Evolutionary conservation across 2,329 filamentous ascomycete genomes (phyloP).

Genomic region (Trichoderma cornu-damae): DNA sequence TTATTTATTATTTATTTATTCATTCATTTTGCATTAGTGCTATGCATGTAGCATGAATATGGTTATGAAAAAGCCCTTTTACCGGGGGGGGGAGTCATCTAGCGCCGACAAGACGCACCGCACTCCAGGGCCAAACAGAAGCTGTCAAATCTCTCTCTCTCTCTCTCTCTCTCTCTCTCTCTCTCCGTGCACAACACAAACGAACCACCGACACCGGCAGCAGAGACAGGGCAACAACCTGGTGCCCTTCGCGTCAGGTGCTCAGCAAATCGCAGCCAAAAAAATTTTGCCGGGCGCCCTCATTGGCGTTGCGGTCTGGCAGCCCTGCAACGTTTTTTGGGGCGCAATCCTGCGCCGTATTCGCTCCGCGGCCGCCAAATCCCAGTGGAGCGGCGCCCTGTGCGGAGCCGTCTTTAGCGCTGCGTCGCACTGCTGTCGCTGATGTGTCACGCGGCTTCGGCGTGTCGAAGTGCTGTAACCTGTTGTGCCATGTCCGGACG

Average conservation of each 20-base stretch:
- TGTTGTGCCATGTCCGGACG: too few species aligned
- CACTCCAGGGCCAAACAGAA: too few species aligned
- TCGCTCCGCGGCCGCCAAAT: background rate
- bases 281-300: background rate
- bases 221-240: background rate
- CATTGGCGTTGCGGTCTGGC: constrained; percentile 7
- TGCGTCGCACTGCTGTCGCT: constrained; percentile 10
- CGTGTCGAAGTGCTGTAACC: background rate
- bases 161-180: background rate
- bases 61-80: too few species aligned
- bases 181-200: background rate
- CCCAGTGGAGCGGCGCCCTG: constrained; percentile 7
- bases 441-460: constrained; percentile 18
- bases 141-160: too few species aligned
- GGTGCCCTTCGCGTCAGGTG: constrained; percentile 2
- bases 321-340: constrained; percentile 7
- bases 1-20: too few species aligned
- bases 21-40: too few species aligned
- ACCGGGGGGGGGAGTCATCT: too few species aligned
- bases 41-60: too few species aligned
- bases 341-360: constrained; percentile 1
- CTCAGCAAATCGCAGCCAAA: background rate
- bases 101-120: too few species aligned
- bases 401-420: constrained; percentile 3
- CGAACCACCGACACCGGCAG: constrained; percentile 13